Evolutionary conservation across 768 basidiomycete species (phyloP).

Genomic region (Tephrocybe sp.): DNA sequence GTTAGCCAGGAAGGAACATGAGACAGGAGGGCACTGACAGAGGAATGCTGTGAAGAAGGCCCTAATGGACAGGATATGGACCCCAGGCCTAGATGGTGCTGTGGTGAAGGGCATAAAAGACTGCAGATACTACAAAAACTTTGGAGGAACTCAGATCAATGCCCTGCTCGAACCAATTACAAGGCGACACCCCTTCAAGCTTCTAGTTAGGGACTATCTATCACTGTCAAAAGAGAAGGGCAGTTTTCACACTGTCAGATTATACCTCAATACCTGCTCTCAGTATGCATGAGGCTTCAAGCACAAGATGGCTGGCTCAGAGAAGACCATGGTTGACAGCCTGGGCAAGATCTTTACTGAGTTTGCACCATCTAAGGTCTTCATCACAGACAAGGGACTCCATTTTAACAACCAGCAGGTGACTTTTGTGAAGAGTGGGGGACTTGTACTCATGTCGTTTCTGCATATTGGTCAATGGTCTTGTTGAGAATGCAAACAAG

Average conservation of each 20-base stretch:
- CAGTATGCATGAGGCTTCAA: constrained; percentile 30
- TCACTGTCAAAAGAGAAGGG: constrained; percentile 29
- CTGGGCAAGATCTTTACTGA: background rate
- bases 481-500: constrained; percentile 33
- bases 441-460: constrained; percentile 16
- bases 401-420: constrained; percentile 35
- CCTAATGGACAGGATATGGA: constrained; percentile 26
- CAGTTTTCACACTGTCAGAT: constrained; percentile 18
- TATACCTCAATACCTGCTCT: constrained; percentile 25
- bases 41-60: constrained; percentile 30
- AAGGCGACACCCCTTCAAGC: constrained; percentile 33
- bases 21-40: constrained; percentile 31
- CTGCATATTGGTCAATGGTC: constrained; percentile 40
- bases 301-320: constrained; percentile 25
- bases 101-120: constrained; percentile 24
- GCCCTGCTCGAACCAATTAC: constrained; percentile 36
- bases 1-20: constrained; percentile 21
- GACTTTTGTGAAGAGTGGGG: constrained; percentile 24
- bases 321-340: constrained; percentile 22
- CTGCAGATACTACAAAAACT: constrained; percentile 29
- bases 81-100: constrained; percentile 26
- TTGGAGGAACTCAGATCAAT: constrained; percentile 30
- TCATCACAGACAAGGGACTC: constrained; percentile 26
- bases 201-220: constrained; percentile 29
- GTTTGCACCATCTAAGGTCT: constrained; percentile 20